A percentile compares a stretch with the other conserved stretches of the same genome.
phyloP scores from a whole-genome alignment of 2,329 filamentous ascomycete genomes.

The Metarhizium anisopliae region DNA sequence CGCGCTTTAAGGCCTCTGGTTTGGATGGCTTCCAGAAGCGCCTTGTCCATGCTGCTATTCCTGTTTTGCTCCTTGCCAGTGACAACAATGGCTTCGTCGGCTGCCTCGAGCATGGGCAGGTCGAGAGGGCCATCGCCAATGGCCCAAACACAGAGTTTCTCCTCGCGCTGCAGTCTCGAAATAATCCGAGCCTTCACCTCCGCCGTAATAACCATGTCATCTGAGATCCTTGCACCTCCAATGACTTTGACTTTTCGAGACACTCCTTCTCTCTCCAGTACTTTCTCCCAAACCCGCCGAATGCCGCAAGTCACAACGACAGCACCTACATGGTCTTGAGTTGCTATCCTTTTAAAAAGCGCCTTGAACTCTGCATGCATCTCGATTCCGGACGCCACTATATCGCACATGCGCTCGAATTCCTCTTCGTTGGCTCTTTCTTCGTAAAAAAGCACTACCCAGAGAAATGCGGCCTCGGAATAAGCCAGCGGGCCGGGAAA shows the following conservation, averaged over 20 bases:
- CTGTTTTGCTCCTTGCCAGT: slow-evolving; percentile 36
- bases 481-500: slow-evolving; percentile 40
- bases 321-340: slow-evolving; percentile 28
- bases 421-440: slow-evolving; percentile 24
- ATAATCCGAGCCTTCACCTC: slow-evolving; percentile 41
- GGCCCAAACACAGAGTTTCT: slow-evolving; percentile 40
- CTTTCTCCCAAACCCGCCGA: slow-evolving; percentile 43
- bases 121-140: slow-evolving; percentile 55
- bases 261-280: slow-evolving; percentile 36
- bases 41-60: slow-evolving; percentile 43
- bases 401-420: slow-evolving; percentile 36
- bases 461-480: slow-evolving; percentile 44
- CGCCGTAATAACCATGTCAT: slow-evolving; percentile 42
- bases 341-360: slow-evolving; percentile 27
- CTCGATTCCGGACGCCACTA: slow-evolving; percentile 29
- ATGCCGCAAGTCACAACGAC: slow-evolving; percentile 49
- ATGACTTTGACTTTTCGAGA: slow-evolving; percentile 37
- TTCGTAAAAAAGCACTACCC: slow-evolving; percentile 44
- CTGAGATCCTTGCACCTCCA: slow-evolving; percentile 37
- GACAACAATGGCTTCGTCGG: slow-evolving; percentile 46
- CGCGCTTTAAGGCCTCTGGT: slow-evolving; percentile 26
- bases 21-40: slow-evolving; percentile 32
- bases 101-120: slow-evolving; percentile 44
- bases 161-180: slow-evolving; percentile 21
- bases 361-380: slow-evolving; percentile 39